Conservation (phyloP, 169 alveolate genomes). For the Plasmodium falciparum region DNA sequence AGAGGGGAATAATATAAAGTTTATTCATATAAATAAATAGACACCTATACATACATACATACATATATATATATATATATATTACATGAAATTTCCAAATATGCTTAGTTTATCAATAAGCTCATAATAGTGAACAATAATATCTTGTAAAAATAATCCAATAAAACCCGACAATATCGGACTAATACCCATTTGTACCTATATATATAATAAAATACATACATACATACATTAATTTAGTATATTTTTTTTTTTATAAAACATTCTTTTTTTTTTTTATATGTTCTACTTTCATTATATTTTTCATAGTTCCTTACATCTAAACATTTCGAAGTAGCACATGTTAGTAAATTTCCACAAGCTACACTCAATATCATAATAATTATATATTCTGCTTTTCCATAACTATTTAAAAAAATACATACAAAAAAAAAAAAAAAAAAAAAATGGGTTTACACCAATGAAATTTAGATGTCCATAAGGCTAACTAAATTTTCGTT, state of each 20-base stretch:
- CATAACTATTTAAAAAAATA: slow-evolving; percentile 14
- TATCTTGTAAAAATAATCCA: slow-evolving; percentile 50
- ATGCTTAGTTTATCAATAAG: slow-evolving; percentile 7
- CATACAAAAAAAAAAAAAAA: background rate
- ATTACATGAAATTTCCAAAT: slow-evolving; percentile 40
- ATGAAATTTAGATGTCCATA: background rate
- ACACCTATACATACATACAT: background rate
- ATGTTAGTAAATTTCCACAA: slow-evolving; percentile 36
- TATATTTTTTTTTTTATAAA: background rate
- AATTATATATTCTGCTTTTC: background rate
- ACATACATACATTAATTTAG: background rate
- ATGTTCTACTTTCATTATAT: too few species aligned
- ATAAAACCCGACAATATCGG: slow-evolving; percentile 41
- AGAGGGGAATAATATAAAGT: background rate
- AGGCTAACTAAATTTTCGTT: background rate
- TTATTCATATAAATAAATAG: too few species aligned
- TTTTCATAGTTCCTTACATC: slow-evolving; percentile 20
- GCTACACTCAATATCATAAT: slow-evolving; percentile 27
- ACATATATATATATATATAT: too few species aligned
- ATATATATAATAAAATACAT: background rate
- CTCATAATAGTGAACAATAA: background rate
- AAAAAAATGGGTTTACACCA: background rate
- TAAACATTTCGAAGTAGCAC: slow-evolving; percentile 31
- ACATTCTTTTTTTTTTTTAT: background rate
- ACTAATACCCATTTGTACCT: slow-evolving; percentile 58